phyloP scores from a whole-genome alignment of 225 moss, liverwort and hornwort genomes.

The Anthoceros angustus region DNA sequence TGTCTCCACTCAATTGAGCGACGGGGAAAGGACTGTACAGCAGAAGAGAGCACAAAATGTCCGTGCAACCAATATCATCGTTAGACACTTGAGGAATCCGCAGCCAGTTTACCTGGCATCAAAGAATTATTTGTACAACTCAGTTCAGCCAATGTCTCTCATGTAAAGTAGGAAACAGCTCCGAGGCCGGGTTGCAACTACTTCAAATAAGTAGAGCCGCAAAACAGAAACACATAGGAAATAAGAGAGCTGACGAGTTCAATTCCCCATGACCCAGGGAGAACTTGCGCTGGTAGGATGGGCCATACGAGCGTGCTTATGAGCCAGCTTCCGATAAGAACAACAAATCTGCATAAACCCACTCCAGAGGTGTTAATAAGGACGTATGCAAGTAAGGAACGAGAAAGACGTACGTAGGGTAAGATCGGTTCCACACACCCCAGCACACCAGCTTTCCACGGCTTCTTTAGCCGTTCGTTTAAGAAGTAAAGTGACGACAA shows the following conservation, averaged over 20 bases:
- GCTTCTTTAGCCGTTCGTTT: slow-evolving; percentile 9
- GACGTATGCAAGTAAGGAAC: neutral
- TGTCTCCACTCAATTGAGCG: too few relatives aligned
- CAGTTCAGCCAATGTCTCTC: too few relatives aligned
- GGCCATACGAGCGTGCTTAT: slow-evolving; percentile 51
- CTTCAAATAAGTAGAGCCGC: slow-evolving; percentile 78
- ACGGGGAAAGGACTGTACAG: too few relatives aligned
- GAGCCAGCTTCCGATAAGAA: slow-evolving; percentile 37
- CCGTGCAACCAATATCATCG: too few relatives aligned
- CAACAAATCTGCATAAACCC: neutral
- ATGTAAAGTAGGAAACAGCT: too few relatives aligned
- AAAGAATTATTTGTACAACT: too few relatives aligned
- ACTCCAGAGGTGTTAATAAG: neutral
- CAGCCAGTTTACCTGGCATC: too few relatives aligned
- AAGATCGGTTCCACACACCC: slow-evolving; percentile 15
- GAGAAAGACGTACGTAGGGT: neutral
- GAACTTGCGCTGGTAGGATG: slow-evolving; percentile 24
- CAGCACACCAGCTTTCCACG: slow-evolving; percentile 51
- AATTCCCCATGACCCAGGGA: slow-evolving; percentile 45
- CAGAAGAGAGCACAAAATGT: too few relatives aligned
- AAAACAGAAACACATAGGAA: slow-evolving; percentile 71
- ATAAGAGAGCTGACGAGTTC: slow-evolving; percentile 71
- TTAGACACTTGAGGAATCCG: too few relatives aligned
- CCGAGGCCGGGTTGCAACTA: slow-evolving; percentile 7
- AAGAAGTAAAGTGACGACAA: slow-evolving; percentile 31